Evolutionary conservation across 306 rosid species (phyloP).

Genomic region (Lathyrus oleraceus): DNA sequence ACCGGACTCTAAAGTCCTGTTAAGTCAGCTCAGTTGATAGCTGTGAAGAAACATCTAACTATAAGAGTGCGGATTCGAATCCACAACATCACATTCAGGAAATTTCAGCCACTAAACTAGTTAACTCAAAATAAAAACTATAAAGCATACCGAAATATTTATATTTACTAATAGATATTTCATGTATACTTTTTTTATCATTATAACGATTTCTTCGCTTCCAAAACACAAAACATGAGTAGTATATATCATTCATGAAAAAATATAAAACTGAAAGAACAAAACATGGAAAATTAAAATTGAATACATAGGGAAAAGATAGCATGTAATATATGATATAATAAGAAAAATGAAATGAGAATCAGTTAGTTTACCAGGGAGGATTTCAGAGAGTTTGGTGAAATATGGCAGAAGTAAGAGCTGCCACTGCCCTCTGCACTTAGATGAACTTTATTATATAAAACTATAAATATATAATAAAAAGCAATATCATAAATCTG

Average conservation of each 20-base stretch:
- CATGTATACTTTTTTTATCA: background rate
- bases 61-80: too few relatives aligned
- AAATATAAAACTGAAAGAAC: background rate
- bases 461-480: constrained; percentile 28
- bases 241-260: background rate
- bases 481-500: background rate
- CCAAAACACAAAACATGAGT: background rate
- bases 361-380: constrained; percentile 24
- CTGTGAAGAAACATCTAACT: too few relatives aligned
- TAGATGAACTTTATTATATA: constrained; percentile 31
- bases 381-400: constrained; percentile 11
- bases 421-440: constrained; percentile 18
- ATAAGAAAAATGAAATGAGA: constrained; percentile 6
- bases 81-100: too few relatives aligned
- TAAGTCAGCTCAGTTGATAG: too few relatives aligned
- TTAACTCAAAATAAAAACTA: too few relatives aligned
- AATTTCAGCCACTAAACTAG: too few relatives aligned
- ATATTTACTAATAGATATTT: background rate
- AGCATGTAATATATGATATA: background rate
- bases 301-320: background rate
- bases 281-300: background rate
- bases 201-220: background rate
- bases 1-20: too few relatives aligned
- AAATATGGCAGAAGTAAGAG: constrained; percentile 28
- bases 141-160: background rate